These are phyloP conservation scores for Xylaria sp. DNA, from an alignment of 2,329 filamentous ascomycete genomes.

Conservation along the genomic window DNA sequence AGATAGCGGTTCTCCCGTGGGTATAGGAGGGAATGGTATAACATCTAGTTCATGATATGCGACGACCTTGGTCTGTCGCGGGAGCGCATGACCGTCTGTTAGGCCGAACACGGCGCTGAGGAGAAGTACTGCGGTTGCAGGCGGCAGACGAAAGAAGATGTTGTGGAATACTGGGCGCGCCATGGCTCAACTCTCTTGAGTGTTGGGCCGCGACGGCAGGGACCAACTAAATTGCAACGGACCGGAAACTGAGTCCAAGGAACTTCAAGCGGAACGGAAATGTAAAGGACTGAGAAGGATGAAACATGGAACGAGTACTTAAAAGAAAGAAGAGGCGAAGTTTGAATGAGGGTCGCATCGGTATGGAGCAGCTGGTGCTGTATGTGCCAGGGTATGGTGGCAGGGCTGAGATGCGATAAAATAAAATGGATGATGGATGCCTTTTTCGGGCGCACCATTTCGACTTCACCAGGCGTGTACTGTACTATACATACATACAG, in stretches of 20 bases:
- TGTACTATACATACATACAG: slow-evolving; percentile 9
- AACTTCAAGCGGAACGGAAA: slow-evolving; percentile 28
- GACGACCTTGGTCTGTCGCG: slow-evolving; percentile 54
- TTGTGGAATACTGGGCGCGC: slow-evolving; percentile 46
- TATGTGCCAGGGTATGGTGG: slow-evolving; percentile 27
- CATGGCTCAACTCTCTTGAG: slow-evolving; percentile 43
- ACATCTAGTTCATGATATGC: slow-evolving; percentile 53
- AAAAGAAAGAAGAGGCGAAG: slow-evolving; percentile 41
- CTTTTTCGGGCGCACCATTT: slow-evolving; percentile 13
- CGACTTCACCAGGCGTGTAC: slow-evolving; percentile 8
- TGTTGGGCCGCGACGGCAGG: slow-evolving; percentile 25
- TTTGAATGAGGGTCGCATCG: slow-evolving; percentile 36
- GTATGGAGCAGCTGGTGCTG: slow-evolving; percentile 31
- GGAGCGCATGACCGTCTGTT: slow-evolving; percentile 53
- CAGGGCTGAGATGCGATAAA: slow-evolving; percentile 40
- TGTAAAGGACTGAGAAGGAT: slow-evolving; percentile 20
- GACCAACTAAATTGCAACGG: slow-evolving; percentile 4
- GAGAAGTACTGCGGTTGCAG: slow-evolving; percentile 49
- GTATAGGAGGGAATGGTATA: slow-evolving; percentile 52
- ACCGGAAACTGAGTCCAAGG: slow-evolving; percentile 21
- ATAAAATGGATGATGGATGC: neutral
- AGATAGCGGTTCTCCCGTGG: slow-evolving; percentile 55
- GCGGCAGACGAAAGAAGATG: slow-evolving; percentile 52
- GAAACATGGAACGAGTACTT: slow-evolving; percentile 37
- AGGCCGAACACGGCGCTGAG: slow-evolving; percentile 49